phyloP scores from a whole-genome alignment of 2,329 filamentous ascomycete species.

The Fusarium nanum region DNA sequence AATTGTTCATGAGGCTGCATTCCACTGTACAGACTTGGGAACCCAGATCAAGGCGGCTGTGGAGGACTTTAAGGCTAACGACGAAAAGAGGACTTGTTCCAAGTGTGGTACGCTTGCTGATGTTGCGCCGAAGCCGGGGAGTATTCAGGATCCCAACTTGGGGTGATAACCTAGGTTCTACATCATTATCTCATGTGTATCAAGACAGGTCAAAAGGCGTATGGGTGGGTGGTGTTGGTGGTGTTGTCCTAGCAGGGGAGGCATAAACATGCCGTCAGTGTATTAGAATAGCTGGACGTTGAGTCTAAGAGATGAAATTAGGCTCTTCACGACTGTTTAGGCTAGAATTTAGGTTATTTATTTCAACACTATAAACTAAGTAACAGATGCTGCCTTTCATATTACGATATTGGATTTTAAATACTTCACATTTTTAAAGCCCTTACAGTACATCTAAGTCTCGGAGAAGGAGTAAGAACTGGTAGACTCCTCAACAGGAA shows the following conservation, averaged over 20 bases:
- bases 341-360: too few species aligned
- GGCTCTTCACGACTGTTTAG: too few species aligned
- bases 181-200: background rate
- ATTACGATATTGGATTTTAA: conserved; percentile 22
- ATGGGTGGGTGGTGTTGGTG: background rate
- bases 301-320: too few species aligned
- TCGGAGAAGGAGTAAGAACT: conserved; percentile 81
- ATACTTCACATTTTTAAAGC: background rate
- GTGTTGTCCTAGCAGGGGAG: background rate
- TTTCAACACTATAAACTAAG: too few species aligned
- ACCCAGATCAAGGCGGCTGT: conserved; percentile 95
- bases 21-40: conserved; percentile 90
- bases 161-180: conserved; percentile 28
- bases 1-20: conserved; percentile 85
- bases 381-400: background rate
- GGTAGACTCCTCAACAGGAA: conserved; percentile 82
- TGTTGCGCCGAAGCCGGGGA: conserved; percentile 70
- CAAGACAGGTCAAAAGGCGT: background rate
- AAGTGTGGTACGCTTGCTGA: conserved; percentile 82
- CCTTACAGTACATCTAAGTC: conserved; percentile 61
- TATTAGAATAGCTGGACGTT: background rate
- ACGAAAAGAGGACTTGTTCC: conserved; percentile 77
- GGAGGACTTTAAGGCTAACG: conserved; percentile 77
- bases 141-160: conserved; percentile 70
- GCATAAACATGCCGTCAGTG: background rate